Evolutionary conservation across 805 yeast species (phyloP), one percentile per base, ranked within the genome.

Genomic region (Candida nitratophila): DNA sequence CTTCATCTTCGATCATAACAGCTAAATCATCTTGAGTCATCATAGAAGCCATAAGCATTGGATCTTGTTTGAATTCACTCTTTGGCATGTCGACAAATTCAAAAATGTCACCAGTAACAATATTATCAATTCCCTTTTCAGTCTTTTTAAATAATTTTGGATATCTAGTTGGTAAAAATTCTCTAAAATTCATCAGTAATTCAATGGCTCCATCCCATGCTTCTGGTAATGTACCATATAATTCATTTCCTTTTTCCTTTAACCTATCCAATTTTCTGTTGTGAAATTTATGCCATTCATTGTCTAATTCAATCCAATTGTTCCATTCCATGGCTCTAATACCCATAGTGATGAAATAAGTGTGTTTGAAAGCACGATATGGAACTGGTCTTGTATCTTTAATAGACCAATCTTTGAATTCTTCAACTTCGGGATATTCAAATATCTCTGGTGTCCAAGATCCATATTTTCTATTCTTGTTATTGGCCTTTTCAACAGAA

Each of bases 21-120:
- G 86, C 87, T 42, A 81, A 60, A 56, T 81, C 87, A 58, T 81
- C 87, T 59, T 81, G 87, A 14, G 74, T 60, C 60, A 80, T 64
- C 51, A 70, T 68, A 1, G 83, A 73, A 7, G 79, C 77, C 57
- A 79, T 76, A 38, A 70, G 60, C 73, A 74, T 71, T 29, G 86
- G 86, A 54, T 81, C 85, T 44, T 67, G 71, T 24, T 56, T 61
- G 47, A 59, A 63, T 29, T 60, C 71, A 39, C 52, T 49, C 43
- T 43, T 55, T 50, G 49, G 53, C 20, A 59, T 44, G 31, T 53
- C 53, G 24, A 53, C 48, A 46, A 63, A 60, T 49, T 63, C 66
- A 49, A 72, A 76, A 10, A 54, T 55, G 57, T 81, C 87, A 10
- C 77, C 76, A 1, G 84, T 79, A 29, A 65, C 65, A 32, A 76